Percentiles rank a stretch among this genome's conserved stretches.
phyloP scores from a whole-genome alignment of 441 rosid genomes.

The Erysimum pusillum region DNA sequence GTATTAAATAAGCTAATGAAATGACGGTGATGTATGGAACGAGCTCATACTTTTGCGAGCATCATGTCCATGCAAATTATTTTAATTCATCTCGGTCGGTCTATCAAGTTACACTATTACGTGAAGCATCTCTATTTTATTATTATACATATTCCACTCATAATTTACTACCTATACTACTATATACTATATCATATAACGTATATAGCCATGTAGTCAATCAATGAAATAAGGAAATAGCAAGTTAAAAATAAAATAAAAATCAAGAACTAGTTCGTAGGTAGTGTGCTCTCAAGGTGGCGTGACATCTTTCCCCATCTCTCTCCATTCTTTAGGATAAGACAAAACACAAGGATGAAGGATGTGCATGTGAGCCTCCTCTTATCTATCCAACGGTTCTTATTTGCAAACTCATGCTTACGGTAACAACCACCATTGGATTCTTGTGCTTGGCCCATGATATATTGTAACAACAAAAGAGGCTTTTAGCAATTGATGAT shows the following conservation, averaged over 20 bases:
- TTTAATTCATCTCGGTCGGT: conserved; percentile 12
- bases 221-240: not conserved
- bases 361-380: conserved; percentile 30
- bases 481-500: not conserved
- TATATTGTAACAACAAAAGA: not conserved
- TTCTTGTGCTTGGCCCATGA: not conserved
- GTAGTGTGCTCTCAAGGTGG: conserved; percentile 14
- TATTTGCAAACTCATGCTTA: not conserved
- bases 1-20: not conserved
- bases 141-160: not conserved
- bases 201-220: not conserved
- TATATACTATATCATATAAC: too few species aligned
- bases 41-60: conserved; percentile 11
- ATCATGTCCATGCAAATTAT: conserved; percentile 24
- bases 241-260: not conserved
- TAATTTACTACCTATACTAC: not conserved
- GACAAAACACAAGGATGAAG: conserved; percentile 16
- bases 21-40: conserved; percentile 1
- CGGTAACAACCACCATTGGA: conserved; percentile 17
- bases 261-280: conserved; percentile 4
- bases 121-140: not conserved
- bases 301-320: conserved; percentile 14
- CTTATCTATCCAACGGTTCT: conserved; percentile 20
- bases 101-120: conserved; percentile 22
- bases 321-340: not conserved